These are phyloP conservation scores for Eremothecium sinecaudum DNA, from an alignment of 1,139 yeast genomes.

Conservation along the genomic window DNA sequence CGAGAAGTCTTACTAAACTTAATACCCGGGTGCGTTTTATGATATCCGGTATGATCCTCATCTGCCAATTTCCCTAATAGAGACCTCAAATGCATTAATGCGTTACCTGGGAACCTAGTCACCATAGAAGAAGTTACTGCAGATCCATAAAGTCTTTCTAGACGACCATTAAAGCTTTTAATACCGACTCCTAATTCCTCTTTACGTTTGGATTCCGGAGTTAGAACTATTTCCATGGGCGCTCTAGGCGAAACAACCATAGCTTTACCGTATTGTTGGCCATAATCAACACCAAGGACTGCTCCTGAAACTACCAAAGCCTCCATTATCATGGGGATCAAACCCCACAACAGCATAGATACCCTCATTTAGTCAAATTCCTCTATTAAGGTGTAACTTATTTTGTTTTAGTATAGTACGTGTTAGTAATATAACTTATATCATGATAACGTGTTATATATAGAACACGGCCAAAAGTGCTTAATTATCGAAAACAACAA, in stretches of 20 bases:
- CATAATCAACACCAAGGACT: constrained; percentile 79
- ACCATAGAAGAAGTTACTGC: constrained; percentile 57
- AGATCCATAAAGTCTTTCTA: constrained; percentile 74
- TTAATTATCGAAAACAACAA: too few species aligned
- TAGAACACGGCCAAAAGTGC: too few species aligned
- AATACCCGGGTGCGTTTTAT: constrained; percentile 52
- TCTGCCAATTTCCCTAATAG: constrained; percentile 58
- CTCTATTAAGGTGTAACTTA: too few species aligned
- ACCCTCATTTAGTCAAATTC: too few species aligned
- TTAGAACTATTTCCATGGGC: constrained; percentile 75
- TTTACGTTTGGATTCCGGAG: constrained; percentile 86
- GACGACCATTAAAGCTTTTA: constrained; percentile 35
- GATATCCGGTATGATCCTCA: constrained; percentile 40
- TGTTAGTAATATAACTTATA: too few species aligned
- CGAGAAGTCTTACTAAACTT: constrained; percentile 41
- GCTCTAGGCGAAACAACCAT: constrained; percentile 86
- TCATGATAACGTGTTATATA: too few species aligned
- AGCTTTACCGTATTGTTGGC: constrained; percentile 82
- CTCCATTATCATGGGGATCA: too few species aligned
- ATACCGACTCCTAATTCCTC: constrained; percentile 73
- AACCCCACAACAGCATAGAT: too few species aligned
- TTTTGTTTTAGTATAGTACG: too few species aligned
- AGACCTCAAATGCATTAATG: constrained; percentile 59
- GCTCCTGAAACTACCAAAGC: constrained; percentile 37
- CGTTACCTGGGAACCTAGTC: constrained; percentile 63